Conservation (phyloP, 2,329 filamentous ascomycete species). For the Penicillium sp. region DNA sequence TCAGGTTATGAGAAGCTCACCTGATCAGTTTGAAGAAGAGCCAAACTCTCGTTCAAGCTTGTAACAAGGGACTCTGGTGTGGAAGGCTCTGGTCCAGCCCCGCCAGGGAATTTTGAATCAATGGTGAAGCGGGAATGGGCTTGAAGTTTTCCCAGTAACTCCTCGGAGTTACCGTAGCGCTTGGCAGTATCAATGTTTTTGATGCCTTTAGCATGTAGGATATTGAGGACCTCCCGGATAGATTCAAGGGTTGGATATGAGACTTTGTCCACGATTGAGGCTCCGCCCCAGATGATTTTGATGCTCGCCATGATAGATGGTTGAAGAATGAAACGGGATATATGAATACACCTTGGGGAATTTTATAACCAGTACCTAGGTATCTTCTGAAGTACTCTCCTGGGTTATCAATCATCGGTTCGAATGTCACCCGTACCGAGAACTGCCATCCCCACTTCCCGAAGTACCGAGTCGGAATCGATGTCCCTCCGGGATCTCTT, state of each 20-base stretch:
- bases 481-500: too few species aligned
- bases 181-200: conserved; percentile 7
- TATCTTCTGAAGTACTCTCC: too few species aligned
- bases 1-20: neutral
- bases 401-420: too few species aligned
- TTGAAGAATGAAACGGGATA: neutral
- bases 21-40: conserved; percentile 1
- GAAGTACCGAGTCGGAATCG: too few species aligned
- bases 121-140: conserved; percentile 44
- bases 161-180: conserved; percentile 42
- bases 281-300: conserved; percentile 3
- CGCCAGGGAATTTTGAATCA: conserved; percentile 46
- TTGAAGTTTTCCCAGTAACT: conserved; percentile 38
- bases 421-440: too few species aligned
- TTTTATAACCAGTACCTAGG: neutral
- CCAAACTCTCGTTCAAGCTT: neutral
- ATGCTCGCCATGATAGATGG: neutral
- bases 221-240: neutral
- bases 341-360: neutral
- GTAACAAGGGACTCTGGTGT: conserved; percentile 3
- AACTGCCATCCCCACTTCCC: too few species aligned
- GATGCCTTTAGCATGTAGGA: conserved; percentile 1
- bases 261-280: neutral
- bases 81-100: conserved; percentile 24
- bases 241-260: neutral